Evolutionary conservation across 1,284 basidiomycete genomes (phyloP), one percentile per base, ranked within the genome.

Genomic region (Trametes hirsuta): DNA sequence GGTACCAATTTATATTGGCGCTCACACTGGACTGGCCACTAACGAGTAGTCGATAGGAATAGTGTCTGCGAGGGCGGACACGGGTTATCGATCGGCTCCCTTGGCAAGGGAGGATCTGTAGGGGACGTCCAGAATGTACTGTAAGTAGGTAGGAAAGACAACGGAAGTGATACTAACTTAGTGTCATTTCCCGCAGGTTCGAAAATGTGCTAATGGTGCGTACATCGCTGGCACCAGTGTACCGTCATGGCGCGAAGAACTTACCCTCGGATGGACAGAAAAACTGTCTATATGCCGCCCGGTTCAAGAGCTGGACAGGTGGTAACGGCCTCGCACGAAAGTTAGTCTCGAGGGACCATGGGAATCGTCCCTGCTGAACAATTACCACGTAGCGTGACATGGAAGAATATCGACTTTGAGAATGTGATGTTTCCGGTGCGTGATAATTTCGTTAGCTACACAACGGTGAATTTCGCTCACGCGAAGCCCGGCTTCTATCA

Each of bases 231-330:
- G 18, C 6, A 4, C 3, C 21, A 6, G 14, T 40, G 2, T 5
- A 40, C 35, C 14, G 5, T 58, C 18, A 45, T 36, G 41, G 40
- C 48, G 22, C 51, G 83, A 79, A 80, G 61, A 77, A 81, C 54
- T 70, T 79, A 0, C 71, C 85, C 0, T 86, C 39, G 39, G 12
- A 42, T 51, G 25, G 57, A 4, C 55, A 84, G 83, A 80, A 80
- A 63, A 77, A 81, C 55, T 71, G 79, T 0, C 71, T 86, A 0
- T 86, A 87, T 59, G 84, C 74, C 12, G 85, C 85, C 6, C 78
- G 85, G n/a, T 87, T 87, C 77, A 87, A 87, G 75, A 86, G 85
- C 67, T 87, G 84, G 84, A 82, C 82, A 2, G 85, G 85, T 0
- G 85, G 85, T 25, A 84, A 84, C 61, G 85, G 85, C 0, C 61